Evolutionary conservation across 2,329 filamentous ascomycete species (phyloP), one percentile per base, ranked within the genome.

Genomic region (Domatiomyces globalis): DNA sequence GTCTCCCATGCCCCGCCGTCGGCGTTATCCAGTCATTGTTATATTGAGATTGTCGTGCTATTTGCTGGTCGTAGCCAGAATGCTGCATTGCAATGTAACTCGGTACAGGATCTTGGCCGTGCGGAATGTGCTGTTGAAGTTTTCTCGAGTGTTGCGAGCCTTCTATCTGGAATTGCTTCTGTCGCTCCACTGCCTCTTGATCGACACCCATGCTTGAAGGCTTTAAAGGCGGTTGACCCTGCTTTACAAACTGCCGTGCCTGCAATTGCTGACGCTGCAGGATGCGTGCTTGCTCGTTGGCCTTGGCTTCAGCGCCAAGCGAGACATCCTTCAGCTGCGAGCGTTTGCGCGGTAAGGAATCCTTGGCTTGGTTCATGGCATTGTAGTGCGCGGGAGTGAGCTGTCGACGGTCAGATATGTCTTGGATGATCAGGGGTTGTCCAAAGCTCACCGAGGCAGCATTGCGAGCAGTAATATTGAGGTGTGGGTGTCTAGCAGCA

Each of bases 231-330:
- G 49, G 46, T 12, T 29, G 43, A 6, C 7, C 45, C 22, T 51
- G 52, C 18, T 42, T 39, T 36, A 51, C 54, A 17, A 59, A 47
- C 22, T 58, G 54, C 46, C 55, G 56, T 43, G 54, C 49, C 48
- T 60, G 56, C 43, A 58, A 4, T 25, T 60, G 56, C 43, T 60
- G 58, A 46, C 58, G 56, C 43, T 61, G 59, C n/a, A 61, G 49
- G 25, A 61, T 60, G n/a, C 58, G 52, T 18, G 56, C 56, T 48
- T 60, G 55, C 50, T 61, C 55, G 45, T 60, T 60, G n/a, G 55
- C 48, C 6, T 53, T 56, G 49, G 59, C 57, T 43, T 61, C 59
- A 48, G 58, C 56, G 5, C 53, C 58, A 17, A 51, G 50, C 42
- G 57, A 49, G 7, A 59, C 49, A 48, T 60, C 58, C 15, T 52